These are phyloP conservation scores for Botrytis aclada DNA, from an alignment of 2,329 filamentous ascomycete genomes.

Conservation along the genomic window DNA sequence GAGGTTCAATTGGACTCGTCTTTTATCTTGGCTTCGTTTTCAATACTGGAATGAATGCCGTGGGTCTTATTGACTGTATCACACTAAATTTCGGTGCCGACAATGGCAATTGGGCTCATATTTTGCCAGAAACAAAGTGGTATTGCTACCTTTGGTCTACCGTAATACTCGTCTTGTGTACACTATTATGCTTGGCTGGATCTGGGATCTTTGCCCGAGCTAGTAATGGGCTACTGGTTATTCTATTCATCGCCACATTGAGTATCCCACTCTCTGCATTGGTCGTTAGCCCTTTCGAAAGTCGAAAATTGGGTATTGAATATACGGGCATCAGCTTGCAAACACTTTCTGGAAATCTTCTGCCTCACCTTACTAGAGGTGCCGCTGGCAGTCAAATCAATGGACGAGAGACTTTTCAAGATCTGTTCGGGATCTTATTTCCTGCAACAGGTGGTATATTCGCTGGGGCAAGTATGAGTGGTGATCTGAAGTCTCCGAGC, in stretches of 20 bases:
- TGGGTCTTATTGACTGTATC: conserved; percentile 80
- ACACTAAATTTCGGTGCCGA: conserved; percentile 66
- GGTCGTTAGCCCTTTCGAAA: conserved; percentile 64
- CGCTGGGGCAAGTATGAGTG: conserved; percentile 84
- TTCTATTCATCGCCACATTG: conserved; percentile 69
- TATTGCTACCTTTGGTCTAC: conserved; percentile 74
- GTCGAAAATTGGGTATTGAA: conserved; percentile 59
- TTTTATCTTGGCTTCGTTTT: conserved; percentile 90
- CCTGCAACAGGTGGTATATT: conserved; percentile 61
- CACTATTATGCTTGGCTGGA: conserved; percentile 72
- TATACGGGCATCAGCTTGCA: conserved; percentile 74
- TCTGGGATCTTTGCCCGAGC: conserved; percentile 77
- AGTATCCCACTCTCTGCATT: conserved; percentile 81
- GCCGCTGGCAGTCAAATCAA: conserved; percentile 59
- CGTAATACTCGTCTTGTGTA: conserved; percentile 66
- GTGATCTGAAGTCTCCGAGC: conserved; percentile 78
- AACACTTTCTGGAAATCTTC: conserved; percentile 71
- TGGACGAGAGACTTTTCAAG: conserved; percentile 69
- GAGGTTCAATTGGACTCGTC: conserved; percentile 80
- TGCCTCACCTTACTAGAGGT: conserved; percentile 62
- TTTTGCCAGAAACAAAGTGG: conserved; percentile 71
- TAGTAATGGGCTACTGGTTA: conserved; percentile 70
- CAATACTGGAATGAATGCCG: conserved; percentile 83
- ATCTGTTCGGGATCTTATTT: conserved; percentile 83
- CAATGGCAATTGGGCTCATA: conserved; percentile 54